Evolutionary conservation across 2,329 filamentous ascomycete genomes (phyloP), one percentile per base, ranked within the genome.

Genomic region (Colletotrichum lentis): DNA sequence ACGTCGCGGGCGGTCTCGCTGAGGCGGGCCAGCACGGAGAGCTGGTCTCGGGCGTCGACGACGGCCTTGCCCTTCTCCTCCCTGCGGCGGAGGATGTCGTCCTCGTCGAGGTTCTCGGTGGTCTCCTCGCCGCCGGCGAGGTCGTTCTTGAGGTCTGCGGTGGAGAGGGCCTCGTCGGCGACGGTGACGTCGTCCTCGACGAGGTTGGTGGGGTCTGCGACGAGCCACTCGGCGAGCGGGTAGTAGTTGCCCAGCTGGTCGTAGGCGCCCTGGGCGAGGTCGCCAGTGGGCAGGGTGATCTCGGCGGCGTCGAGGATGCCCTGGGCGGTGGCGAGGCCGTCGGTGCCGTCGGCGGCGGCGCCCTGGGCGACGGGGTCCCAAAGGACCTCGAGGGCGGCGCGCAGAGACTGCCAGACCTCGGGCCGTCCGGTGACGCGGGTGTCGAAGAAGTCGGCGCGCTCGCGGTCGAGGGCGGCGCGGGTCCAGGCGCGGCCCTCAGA

Each of bases 401-500:
- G 85, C 16, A 97, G 78, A 0, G 92, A 90, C 72, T 88, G 88
- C 95, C 95, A 98, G 31, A 96, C 86, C 77, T 97, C 92, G 5
- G 85, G 74, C 4, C 88, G 85, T 2, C 93, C 93, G 0, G 91
- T 91, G 18, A 96, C 92, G 54, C 93, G 84, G 1, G 94, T 97
- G 69, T 97, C 94, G 78, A 97, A 98, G 83, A 96, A 97, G 70
- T 93, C 93, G 56, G 80, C 81, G 56, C 95, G 87, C 79, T 97
- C 92, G 39, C 84, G 84, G 67, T 88, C 86, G 2, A 97, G 82
- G 61, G 90, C 82, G 18, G 80, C 75, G n/a, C 86, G 87, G 1
- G 91, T 94, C 92, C 92, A 96, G 18, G 81, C 78, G 22, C 86
- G 86, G 61, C 84, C 83, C 69, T 84, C 85, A 64, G 89, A 87